Evolutionary conservation across 2,329 filamentous ascomycete genomes (phyloP).

Genomic region (Epichloe gansuensis): DNA sequence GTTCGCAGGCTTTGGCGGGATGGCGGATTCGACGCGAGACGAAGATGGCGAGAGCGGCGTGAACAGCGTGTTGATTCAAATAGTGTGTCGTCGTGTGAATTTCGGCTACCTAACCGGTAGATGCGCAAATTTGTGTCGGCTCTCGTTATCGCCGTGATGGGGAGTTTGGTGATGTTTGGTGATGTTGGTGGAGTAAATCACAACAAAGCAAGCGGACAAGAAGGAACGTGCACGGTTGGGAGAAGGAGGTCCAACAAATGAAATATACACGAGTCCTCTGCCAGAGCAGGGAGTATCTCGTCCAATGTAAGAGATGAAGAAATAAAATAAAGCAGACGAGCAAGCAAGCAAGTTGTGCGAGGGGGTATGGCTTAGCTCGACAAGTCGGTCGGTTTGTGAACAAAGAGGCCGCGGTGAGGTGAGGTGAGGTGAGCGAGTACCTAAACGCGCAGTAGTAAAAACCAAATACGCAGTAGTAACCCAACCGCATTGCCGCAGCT

Average conservation of each 20-base stretch:
- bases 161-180: too few relatives aligned
- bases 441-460: too few relatives aligned
- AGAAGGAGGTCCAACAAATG: not conserved
- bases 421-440: too few relatives aligned
- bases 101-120: not conserved
- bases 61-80: not conserved
- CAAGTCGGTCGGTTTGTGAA: not conserved
- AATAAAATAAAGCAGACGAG: slow-evolving; percentile 3
- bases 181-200: not conserved
- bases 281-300: not conserved
- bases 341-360: slow-evolving; percentile 2
- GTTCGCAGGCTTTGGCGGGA: not conserved
- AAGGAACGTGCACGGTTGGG: not conserved
- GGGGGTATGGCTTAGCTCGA: not conserved
- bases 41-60: not conserved
- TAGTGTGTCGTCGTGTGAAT: not conserved
- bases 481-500: too few relatives aligned
- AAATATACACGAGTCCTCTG: not conserved
- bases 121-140: not conserved
- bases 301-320: slow-evolving; percentile 2
- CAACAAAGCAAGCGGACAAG: not conserved
- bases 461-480: too few relatives aligned
- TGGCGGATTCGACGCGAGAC: not conserved
- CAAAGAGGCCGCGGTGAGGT: not conserved
- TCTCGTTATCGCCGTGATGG: not conserved